These are phyloP conservation scores for Nakazawaea ernobii DNA, from an alignment of 805 yeast genomes.

Conservation along the genomic window DNA sequence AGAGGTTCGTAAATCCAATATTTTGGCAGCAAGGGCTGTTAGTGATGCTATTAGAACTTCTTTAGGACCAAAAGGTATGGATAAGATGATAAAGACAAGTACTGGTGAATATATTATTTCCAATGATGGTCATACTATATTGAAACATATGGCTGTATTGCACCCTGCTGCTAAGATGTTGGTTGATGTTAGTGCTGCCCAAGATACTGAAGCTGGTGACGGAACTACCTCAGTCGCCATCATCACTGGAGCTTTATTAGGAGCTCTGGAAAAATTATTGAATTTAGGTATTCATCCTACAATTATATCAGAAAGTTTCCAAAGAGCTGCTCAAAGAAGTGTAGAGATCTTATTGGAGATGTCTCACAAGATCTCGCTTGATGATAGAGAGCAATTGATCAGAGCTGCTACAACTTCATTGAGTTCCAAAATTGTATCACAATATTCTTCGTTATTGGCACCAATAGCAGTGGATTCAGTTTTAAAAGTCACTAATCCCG, in stretches of 20 bases:
- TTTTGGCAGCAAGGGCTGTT: conserved; percentile 89
- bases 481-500: conserved; percentile 61
- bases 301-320: conserved; percentile 88
- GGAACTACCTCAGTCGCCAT: conserved; percentile 98
- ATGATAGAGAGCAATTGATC: conserved; percentile 75
- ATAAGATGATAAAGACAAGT: conserved; percentile 94
- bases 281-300: conserved; percentile 95
- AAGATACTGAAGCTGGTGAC: conserved; percentile 99
- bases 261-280: conserved; percentile 89
- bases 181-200: conserved; percentile 96
- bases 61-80: conserved; percentile 99
- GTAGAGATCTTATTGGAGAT: conserved; percentile 78
- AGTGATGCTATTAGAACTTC: conserved; percentile 95
- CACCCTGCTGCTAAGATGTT: conserved; percentile 98
- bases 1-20: conserved; percentile 85
- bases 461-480: conserved; percentile 96
- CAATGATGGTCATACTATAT: conserved; percentile 96
- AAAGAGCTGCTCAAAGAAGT: conserved; percentile 78
- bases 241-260: conserved; percentile 86
- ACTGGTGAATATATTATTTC: conserved; percentile 91
- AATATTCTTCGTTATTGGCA: conserved; percentile 77
- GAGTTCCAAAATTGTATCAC: conserved; percentile 93
- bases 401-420: conserved; percentile 94
- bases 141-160: conserved; percentile 95
- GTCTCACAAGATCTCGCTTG: conserved; percentile 75